phyloP scores from a whole-genome alignment of 257 asterid genomes.

The Anisodus tanguticus region DNA sequence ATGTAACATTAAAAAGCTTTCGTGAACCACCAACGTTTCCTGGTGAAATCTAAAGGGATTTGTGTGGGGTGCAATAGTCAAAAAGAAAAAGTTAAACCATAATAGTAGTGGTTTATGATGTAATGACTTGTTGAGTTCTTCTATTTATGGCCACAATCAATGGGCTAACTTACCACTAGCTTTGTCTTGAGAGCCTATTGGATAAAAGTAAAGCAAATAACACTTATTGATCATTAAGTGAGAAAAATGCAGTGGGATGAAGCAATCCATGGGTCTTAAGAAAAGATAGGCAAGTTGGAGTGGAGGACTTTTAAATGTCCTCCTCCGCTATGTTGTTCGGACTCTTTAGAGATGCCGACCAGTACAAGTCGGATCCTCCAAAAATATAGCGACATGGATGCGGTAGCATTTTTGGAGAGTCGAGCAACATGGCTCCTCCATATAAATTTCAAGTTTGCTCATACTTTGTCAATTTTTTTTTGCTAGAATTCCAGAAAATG shows the following conservation, averaged over 20 bases:
- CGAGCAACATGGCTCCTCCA: not conserved
- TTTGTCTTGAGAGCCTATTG: slow-evolving; percentile 15
- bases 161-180: slow-evolving; percentile 34
- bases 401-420: not conserved
- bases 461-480: slow-evolving; percentile 26
- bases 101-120: slow-evolving; percentile 46
- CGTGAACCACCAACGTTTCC: slow-evolving; percentile 26
- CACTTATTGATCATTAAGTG: not conserved
- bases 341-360: not conserved
- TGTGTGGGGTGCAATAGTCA: slow-evolving; percentile 6
- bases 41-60: slow-evolving; percentile 39
- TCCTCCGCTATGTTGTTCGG: not conserved
- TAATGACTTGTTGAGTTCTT: slow-evolving; percentile 29
- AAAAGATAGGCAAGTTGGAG: slow-evolving; percentile 32
- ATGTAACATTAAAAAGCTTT: not conserved
- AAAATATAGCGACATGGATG: not conserved
- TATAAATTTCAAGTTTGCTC: slow-evolving; percentile 36
- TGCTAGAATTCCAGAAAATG: not conserved
- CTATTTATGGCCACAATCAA: slow-evolving; percentile 44
- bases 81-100: slow-evolving; percentile 30
- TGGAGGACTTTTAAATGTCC: slow-evolving; percentile 1
- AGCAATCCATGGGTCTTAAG: slow-evolving; percentile 43
- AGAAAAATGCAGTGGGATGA: slow-evolving; percentile 42
- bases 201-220: not conserved
- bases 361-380: not conserved